A percentile compares a stretch with the other conserved stretches of the same genome.
Evolutionary conservation across 371 early-diverging fungal species (phyloP).

Genomic region (Syncephalastrum sp.): DNA sequence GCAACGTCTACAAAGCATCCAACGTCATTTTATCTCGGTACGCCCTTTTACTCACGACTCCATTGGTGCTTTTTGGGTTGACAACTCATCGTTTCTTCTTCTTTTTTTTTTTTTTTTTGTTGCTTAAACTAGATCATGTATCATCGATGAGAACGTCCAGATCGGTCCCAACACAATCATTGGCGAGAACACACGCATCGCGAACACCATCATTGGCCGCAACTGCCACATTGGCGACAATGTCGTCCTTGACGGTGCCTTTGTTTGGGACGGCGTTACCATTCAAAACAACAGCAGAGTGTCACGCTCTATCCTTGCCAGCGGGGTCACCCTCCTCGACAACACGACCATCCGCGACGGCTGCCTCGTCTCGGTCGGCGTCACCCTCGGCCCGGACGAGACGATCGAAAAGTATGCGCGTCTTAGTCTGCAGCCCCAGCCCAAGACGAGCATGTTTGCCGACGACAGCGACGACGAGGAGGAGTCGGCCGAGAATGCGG

Average conservation of each 20-base stretch:
- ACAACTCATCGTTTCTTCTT: too few relatives aligned
- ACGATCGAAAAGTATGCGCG: conserved; percentile 69
- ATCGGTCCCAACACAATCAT: conserved; percentile 78
- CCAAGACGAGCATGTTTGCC: conserved; percentile 40
- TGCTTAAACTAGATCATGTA: conserved; percentile 53
- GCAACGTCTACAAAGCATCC: conserved; percentile 83
- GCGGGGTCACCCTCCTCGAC: conserved; percentile 63
- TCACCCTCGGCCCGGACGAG: conserved; percentile 76
- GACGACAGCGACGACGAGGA: conserved; percentile 51
- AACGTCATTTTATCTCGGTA: conserved; percentile 69
- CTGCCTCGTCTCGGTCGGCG: conserved; percentile 68
- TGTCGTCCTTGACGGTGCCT: conserved; percentile 77
- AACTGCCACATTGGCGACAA: conserved; percentile 77
- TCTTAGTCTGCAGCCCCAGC: conserved; percentile 55
- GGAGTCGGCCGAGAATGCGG: conserved; percentile 40
- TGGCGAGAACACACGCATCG: conserved; percentile 71
- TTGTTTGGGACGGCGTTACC: conserved; percentile 78
- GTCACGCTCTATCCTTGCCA: conserved; percentile 72
- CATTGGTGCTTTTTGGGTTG: too few relatives aligned
- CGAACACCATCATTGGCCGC: conserved; percentile 81
- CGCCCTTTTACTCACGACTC: too few relatives aligned
- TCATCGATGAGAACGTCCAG: conserved; percentile 78
- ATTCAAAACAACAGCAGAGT: conserved; percentile 71
- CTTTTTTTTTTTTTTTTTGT: too few relatives aligned
- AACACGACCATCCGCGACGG: conserved; percentile 67